Evolutionary conservation across 1,139 yeast genomes (phyloP), one percentile per base, ranked within the genome.

Genomic region (Meyerozyma sp.): DNA sequence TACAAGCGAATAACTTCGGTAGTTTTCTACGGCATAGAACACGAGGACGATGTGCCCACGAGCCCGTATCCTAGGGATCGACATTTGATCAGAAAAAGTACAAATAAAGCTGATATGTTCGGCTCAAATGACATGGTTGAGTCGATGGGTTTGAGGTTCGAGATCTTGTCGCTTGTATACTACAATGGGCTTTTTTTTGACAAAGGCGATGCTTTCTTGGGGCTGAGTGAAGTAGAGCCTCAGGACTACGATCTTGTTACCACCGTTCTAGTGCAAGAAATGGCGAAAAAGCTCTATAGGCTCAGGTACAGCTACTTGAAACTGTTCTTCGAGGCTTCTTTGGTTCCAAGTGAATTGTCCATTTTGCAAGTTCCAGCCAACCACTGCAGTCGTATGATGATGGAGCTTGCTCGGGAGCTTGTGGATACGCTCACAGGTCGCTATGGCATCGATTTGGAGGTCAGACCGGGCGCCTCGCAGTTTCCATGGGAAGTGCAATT

Each of bases 1-100:
- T 63, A 57, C 46, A 75, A 70, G 43, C 48, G 69, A n/a, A 51
- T 62, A 8, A 59, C 60, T 4, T 70, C 65, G 35, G 56, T 46
- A 40, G 49, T 57, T 0, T 62, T 70, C 42, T 58, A 59, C 40
- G 73, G 73, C 2, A 47, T 67, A 27, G 16, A 56, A 54, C 2
- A 29, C 45, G 3, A 43, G 52, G 5, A 48, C 18, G 20, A 30
- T 4, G 20, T n/a, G 5, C 16, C 34, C 20, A 13, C 34, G 18
- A 30, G 34, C 14, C 34, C 34, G 16, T 30, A 30, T 8, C 5
- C 14, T 4, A 30, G 34, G 5, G 34, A 30, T 13, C 34, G 34
- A 10, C 34, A 13, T 4, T 13, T 30, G 10, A 30, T 30, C 16
- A 30, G 20, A 11, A 30, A 30, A 13, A 27, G 29, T n/a, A 6